phyloP scores from a whole-genome alignment of 2,329 filamentous ascomycete species.

The Fusarium napiforme region DNA sequence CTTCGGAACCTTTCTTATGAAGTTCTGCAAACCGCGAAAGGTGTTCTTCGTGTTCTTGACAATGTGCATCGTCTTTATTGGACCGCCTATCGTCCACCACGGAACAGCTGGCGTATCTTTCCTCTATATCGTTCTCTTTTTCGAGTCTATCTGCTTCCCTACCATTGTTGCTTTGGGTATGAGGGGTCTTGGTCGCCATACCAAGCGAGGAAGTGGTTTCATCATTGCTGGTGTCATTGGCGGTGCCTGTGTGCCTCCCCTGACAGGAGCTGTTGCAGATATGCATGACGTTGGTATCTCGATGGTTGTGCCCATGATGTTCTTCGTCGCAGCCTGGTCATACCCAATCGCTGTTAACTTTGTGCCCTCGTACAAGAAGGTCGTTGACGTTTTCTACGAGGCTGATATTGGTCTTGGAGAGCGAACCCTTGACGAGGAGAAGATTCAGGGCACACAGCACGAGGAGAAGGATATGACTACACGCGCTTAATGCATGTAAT shows the following conservation, averaged over 20 bases:
- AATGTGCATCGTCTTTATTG: conserved; percentile 71
- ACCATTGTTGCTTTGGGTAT: conserved; percentile 84
- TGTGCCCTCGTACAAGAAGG: conserved; percentile 68
- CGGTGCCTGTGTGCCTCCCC: conserved; percentile 78
- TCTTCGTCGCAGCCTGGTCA: conserved; percentile 66
- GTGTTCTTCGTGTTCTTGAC: conserved; percentile 75
- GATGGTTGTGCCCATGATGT: conserved; percentile 73
- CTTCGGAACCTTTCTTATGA: conserved; percentile 73
- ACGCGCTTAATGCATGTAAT: background rate
- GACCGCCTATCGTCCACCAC: conserved; percentile 58
- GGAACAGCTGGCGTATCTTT: conserved; percentile 65
- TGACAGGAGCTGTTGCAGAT: conserved; percentile 76
- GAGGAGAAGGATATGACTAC: conserved; percentile 29
- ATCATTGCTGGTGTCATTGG: conserved; percentile 76
- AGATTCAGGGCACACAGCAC: conserved; percentile 19
- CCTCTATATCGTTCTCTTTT: conserved; percentile 78
- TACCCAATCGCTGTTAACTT: conserved; percentile 75
- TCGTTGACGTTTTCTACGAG: conserved; percentile 68
- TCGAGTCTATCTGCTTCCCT: conserved; percentile 83
- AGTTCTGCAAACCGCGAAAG: conserved; percentile 70
- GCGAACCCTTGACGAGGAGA: conserved; percentile 45
- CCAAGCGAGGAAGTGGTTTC: conserved; percentile 79
- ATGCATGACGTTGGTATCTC: conserved; percentile 67
- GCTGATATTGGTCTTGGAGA: conserved; percentile 56
- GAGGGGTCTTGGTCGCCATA: conserved; percentile 78